Evolutionary conservation across 441 rosid genomes (phyloP), one percentile per base, ranked within the genome.

Genomic region (Isatis lusitanica): DNA sequence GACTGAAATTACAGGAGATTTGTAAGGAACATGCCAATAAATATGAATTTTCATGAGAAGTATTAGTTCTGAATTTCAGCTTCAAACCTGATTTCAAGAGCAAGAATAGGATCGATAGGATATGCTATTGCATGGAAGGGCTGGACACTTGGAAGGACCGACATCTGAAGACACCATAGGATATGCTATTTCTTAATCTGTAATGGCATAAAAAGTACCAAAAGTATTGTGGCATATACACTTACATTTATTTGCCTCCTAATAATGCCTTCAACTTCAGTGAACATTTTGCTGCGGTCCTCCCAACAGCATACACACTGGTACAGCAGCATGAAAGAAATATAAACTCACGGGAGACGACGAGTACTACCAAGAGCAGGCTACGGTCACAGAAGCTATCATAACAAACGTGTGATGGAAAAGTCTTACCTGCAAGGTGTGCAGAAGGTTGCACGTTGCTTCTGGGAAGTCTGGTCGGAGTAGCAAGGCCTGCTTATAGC

Each of bases 41-140:
- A 70, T 12, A 53, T 11, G 8, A 40, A 4, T 18, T 44, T 21
- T 60, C 26, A 10, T 26, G 60, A 21, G 44, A 53, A 38, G 13
- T 38, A 4, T 53, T 63, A 57, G 51, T 42, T 7, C 51, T 55
- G 3, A 55, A 67, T 40, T 56, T 40, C 21, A 71, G 64, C 30
- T 24, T 38, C 67, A 47, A 65, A 93, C 99, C 99, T 96, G 78
- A 93, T 93, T 44, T 93, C 99, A 61, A 96, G 97, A 38, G 99
- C 98, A 77, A 96, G 96, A 80, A 91, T 79, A 16, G 97, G 83
- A 85, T 96, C 98, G 56, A 96, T 86, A 56, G 98, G 99, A 83
- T 93, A 93, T 60, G 99, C 99, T 76, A 96, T 91, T n/a, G 98
- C 99, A 84, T 96, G 99, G 82, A 96, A 96, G 69, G 99, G 99